These are phyloP conservation scores for Leucocoprinus birnbaumii DNA, from an alignment of 768 basidiomycete species.

Conservation along the genomic window DNA sequence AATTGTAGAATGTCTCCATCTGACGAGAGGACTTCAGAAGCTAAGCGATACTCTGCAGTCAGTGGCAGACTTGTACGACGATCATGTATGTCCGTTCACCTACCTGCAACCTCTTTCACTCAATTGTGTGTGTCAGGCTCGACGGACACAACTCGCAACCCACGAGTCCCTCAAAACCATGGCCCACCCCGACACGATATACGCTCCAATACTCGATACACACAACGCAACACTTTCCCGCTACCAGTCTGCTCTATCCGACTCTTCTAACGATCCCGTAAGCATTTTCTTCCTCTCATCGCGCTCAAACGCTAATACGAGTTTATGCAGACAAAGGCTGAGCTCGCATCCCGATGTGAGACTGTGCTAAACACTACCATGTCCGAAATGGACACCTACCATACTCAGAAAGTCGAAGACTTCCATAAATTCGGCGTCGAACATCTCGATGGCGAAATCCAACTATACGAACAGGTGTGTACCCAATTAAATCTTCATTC, in stretches of 20 bases:
- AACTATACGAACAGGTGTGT: conserved; percentile 65
- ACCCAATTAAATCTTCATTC: neutral
- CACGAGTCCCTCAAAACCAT: conserved; percentile 76
- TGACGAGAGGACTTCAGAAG: conserved; percentile 78
- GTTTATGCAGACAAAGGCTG: conserved; percentile 67
- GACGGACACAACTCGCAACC: conserved; percentile 66
- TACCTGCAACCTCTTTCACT: neutral
- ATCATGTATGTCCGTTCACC: conserved; percentile 50
- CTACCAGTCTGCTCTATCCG: conserved; percentile 51
- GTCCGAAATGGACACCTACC: conserved; percentile 85
- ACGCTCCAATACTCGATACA: conserved; percentile 78
- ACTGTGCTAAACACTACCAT: conserved; percentile 86
- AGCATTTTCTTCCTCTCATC: too few species aligned
- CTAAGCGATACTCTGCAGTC: conserved; percentile 70
- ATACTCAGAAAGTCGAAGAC: conserved; percentile 71
- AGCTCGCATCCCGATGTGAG: conserved; percentile 74
- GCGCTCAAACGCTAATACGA: too few species aligned
- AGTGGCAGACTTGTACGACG: conserved; percentile 77
- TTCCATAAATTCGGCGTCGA: conserved; percentile 56
- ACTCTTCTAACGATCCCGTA: conserved; percentile 8
- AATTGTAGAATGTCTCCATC: conserved; percentile 59
- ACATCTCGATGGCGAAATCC: conserved; percentile 78
- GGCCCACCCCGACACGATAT: conserved; percentile 69
- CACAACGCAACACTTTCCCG: conserved; percentile 67
- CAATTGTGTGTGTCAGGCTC: conserved; percentile 55